Percentiles rank a stretch among this genome's conserved stretches.
These are phyloP conservation scores for Artemisia argyi DNA, from an alignment of 129 eudicot genomes.

Conservation along the genomic window DNA sequence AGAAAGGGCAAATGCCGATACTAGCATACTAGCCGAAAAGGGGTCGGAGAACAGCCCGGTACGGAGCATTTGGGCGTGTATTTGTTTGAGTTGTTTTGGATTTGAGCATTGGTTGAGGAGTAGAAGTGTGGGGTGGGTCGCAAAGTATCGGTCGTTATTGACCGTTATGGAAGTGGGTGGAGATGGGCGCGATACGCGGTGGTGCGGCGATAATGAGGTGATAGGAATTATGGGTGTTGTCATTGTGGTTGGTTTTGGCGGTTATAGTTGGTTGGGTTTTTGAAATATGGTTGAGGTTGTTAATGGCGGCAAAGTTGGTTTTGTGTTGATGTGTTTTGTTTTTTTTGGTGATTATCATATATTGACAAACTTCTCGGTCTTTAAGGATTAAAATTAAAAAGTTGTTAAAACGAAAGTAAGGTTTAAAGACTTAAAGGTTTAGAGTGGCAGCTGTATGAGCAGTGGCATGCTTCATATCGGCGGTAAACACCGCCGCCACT, in stretches of 20 bases:
- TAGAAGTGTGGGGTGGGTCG: slow-evolving; percentile 50
- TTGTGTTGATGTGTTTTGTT: too few relatives aligned
- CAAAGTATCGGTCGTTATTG: slow-evolving; percentile 51
- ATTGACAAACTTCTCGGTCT: too few relatives aligned
- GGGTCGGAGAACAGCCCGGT: slow-evolving; percentile 62
- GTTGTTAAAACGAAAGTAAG: too few relatives aligned
- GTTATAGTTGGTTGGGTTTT: too few relatives aligned
- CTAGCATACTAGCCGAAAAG: slow-evolving; percentile 62
- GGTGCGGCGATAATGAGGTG: slow-evolving; percentile 17
- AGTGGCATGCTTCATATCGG: too few relatives aligned
- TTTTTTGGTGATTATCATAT: too few relatives aligned
- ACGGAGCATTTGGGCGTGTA: slow-evolving; percentile 77
- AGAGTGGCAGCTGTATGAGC: too few relatives aligned
- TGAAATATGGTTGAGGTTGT: too few relatives aligned
- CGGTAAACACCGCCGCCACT: too few relatives aligned
- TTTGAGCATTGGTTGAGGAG: slow-evolving; percentile 47
- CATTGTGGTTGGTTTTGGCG: slow-evolving; percentile 14
- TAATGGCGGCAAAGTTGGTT: too few relatives aligned
- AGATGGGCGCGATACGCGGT: slow-evolving; percentile 21
- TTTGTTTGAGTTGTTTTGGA: slow-evolving; percentile 53
- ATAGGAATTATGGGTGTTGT: slow-evolving; percentile 31
- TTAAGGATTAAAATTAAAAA: too few relatives aligned
- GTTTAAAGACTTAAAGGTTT: too few relatives aligned
- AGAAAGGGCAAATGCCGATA: slow-evolving; percentile 37
- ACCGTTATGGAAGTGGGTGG: slow-evolving; percentile 27